These are phyloP conservation scores for Coleophoma eucalyptorum DNA, from an alignment of 2,329 filamentous ascomycete species.

Conservation along the genomic window DNA sequence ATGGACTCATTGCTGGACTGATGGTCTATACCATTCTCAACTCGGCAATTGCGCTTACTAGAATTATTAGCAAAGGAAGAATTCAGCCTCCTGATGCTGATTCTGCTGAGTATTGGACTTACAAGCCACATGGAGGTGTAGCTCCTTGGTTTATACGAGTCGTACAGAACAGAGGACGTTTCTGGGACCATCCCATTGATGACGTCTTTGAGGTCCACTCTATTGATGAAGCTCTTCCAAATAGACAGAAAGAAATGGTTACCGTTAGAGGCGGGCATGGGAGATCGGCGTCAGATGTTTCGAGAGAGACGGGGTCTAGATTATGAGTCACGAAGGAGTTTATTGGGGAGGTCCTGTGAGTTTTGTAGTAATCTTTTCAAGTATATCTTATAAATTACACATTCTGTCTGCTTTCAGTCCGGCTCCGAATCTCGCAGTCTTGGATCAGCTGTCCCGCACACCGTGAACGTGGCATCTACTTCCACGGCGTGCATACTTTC, in stretches of 20 bases:
- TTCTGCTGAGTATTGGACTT: constrained; percentile 51
- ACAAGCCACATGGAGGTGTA: constrained; percentile 41
- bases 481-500: too few relatives aligned
- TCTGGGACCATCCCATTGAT: constrained; percentile 12
- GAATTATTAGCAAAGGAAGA: constrained; percentile 39
- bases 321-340: too few relatives aligned
- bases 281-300: neutral
- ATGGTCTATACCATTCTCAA: constrained; percentile 52
- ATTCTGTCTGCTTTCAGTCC: too few relatives aligned
- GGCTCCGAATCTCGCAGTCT: too few relatives aligned
- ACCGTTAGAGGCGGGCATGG: neutral
- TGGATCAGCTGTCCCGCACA: too few relatives aligned
- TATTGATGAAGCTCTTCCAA: neutral
- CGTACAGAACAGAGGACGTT: constrained; percentile 9
- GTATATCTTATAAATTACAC: too few relatives aligned
- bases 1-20: constrained; percentile 67
- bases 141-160: constrained; percentile 50
- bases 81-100: constrained; percentile 49
- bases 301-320: too few relatives aligned
- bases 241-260: neutral
- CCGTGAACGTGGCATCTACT: too few relatives aligned
- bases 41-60: constrained; percentile 45
- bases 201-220: neutral
- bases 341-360: too few relatives aligned
- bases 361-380: too few relatives aligned